Base-by-base conservation (phyloP, 1,284 basidiomycete species). In the Cryptococcus sp. region DNA sequence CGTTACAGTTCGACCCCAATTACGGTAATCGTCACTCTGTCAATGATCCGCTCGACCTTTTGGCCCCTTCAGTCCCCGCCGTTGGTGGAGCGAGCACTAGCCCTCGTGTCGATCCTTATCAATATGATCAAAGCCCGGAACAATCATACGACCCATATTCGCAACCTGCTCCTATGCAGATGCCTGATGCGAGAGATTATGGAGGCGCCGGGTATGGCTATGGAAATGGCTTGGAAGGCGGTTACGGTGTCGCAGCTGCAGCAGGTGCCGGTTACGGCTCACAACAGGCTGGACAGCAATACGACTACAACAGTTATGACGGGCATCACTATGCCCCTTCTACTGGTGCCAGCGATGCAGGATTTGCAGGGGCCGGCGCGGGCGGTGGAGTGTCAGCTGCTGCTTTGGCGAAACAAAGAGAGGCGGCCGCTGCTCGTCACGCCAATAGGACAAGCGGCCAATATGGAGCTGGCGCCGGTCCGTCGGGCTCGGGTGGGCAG, bases 131-230 rank as follows among this genome's bases (percentile, higher is more conserved):
- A 26, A 46, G 48, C n/a, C 39, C 52, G 22, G 29, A 57, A 26
- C 59, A 58, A 22, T 26, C 40, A 19, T 67, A 67, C 56, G 66
- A 68, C 29, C 68, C 69, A 15, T 66, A 70, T 58, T 43, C 58
- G 2, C 55, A 61, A 40, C 57, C 65, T 20, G 50, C 55, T 34
- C 61, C 66, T 20, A 70, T 74, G 67, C 57, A 63, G 38, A 75
- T 77, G 73, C 75, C 75, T 20, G 75, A 77, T 52, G 69, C 73
- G 8, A 54, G 68, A 26, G 57, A 75, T 56, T 75, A 75, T 23
- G 34, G 49, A 37, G 58, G 46, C 23, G 57, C 58, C 25, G 55
- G 50, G 13, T 61, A 59, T 41, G 55, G 52, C 13, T 59, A 64
- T 29, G 62, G 58, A 37, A 61, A 64, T 45, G 64, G 62, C 34